Base-by-base conservation (phyloP, 805 yeast genomes). In the Myxozyma neotropica region DNA sequence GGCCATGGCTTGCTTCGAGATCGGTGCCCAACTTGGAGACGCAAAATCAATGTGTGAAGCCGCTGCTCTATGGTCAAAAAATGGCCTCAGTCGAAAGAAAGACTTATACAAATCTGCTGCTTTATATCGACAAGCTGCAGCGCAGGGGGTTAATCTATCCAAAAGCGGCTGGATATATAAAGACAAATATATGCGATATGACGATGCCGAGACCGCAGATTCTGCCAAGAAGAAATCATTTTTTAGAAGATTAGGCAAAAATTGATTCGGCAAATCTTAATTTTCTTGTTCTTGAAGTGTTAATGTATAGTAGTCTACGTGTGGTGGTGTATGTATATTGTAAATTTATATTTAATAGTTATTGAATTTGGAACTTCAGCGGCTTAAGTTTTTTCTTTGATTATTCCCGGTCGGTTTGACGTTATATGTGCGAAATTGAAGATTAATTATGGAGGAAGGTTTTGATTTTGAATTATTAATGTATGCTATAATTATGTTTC, bases 1-100 rank as follows among this genome's bases (percentile, higher is more conserved):
- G 65, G 93, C 88, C 0, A 74, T 87, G 29, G 77, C 77, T 60
- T 81, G 82, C 64, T 73, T 86, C 49, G 87, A 86, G 59, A 79
- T 81, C 67, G 83, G 90, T 1, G 93, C 85, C 0, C 76, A 84
- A 7, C 72, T 85, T 70, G 94, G 93, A 1, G 83, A 83, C 66
- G 77, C 81, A 0, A 87, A 85, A 59, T 85, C 91, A 0, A 82
- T 87, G 84, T 75, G 83, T 26, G 83, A 84, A 59, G 82, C 89
- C 40, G 95, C 93, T 1, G 74, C 75, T 17, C 72, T 87, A n/a
- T 88, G 89, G 86, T 76, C 83, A 53, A 75, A 78, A 31, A 84
- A 82, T 64, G 80, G 86, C 1, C 68, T 68, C 4, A 70, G 72
- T 10, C 78, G 83, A 55, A 83, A 83, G 72, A 84, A 82, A 67